phyloP scores from a whole-genome alignment of 176 grass and related monocot genomes.

The Eleusine coracana region DNA sequence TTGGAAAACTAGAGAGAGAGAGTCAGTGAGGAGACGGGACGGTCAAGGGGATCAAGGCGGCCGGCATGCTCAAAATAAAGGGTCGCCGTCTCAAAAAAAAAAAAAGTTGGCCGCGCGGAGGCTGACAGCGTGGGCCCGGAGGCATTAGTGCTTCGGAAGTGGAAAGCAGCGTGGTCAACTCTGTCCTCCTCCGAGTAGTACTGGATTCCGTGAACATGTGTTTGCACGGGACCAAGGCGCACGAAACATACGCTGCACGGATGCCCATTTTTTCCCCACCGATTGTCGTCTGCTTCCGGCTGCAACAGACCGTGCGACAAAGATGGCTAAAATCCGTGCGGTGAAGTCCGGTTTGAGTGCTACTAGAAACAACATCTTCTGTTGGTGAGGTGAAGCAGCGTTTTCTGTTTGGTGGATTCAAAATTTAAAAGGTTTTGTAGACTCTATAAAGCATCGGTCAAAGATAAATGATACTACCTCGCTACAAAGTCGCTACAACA shows the following conservation, averaged over 20 bases:
- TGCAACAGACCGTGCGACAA: not conserved
- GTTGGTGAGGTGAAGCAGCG: not conserved
- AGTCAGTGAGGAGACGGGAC: not conserved
- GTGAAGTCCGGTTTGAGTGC: not conserved
- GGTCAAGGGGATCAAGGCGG: not conserved
- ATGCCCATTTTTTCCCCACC: not conserved
- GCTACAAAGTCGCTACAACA: no score
- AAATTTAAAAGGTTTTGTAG: not conserved
- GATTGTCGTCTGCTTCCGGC: not conserved
- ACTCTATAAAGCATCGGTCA: not conserved
- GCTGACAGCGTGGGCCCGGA: constrained; percentile 23
- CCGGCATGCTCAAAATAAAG: constrained; percentile 22
- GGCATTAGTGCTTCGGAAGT: constrained; percentile 10
- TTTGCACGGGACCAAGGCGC: no score
- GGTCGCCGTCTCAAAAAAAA: not conserved
- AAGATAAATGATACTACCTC: not conserved
- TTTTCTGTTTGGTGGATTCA: not conserved
- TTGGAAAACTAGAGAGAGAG: not conserved
- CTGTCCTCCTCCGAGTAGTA: not conserved
- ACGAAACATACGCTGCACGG: no score
- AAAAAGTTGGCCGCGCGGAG: not conserved
- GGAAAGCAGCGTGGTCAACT: constrained; percentile 28
- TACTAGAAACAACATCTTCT: not conserved
- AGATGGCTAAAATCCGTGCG: not conserved
- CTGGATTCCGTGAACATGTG: not conserved